phyloP scores from a whole-genome alignment of 805 yeast genomes.

The Ogataea henricii region DNA sequence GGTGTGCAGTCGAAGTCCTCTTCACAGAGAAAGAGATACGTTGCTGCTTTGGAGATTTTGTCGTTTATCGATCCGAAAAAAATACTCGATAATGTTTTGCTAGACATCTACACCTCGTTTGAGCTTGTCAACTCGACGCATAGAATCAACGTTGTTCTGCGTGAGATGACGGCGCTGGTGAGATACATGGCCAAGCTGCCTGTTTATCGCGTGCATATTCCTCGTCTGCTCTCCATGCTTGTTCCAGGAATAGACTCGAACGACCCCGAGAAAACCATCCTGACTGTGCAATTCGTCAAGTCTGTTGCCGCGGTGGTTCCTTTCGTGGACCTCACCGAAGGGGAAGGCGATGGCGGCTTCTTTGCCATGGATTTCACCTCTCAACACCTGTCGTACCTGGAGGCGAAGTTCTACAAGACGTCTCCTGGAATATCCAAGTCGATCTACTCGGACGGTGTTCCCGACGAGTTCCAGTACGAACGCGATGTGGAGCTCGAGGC shows the following conservation, averaged over 20 bases:
- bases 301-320: constrained; percentile 75
- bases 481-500: constrained; percentile 53
- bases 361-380: constrained; percentile 59
- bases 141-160: constrained; percentile 71
- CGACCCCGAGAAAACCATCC: constrained; percentile 72
- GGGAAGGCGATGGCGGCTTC: constrained; percentile 40
- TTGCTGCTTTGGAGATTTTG: constrained; percentile 60
- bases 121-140: constrained; percentile 73
- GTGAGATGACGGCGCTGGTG: constrained; percentile 63
- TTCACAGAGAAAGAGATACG: constrained; percentile 55
- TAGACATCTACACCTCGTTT: constrained; percentile 78
- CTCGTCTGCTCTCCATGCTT: constrained; percentile 68
- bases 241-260: constrained; percentile 87
- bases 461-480: constrained; percentile 41
- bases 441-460: constrained; percentile 23
- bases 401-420: constrained; percentile 39
- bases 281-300: constrained; percentile 68
- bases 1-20: constrained; percentile 81
- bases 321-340: constrained; percentile 57
- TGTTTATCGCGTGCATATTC: constrained; percentile 72
- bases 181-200: constrained; percentile 67
- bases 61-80: constrained; percentile 60
- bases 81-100: constrained; percentile 54
- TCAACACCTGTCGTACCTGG: constrained; percentile 60
- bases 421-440: constrained; percentile 28